Evolutionary conservation across 805 yeast species (phyloP), one percentile per base, ranked within the genome.

Genomic region (Saccharomyces mikatae): DNA sequence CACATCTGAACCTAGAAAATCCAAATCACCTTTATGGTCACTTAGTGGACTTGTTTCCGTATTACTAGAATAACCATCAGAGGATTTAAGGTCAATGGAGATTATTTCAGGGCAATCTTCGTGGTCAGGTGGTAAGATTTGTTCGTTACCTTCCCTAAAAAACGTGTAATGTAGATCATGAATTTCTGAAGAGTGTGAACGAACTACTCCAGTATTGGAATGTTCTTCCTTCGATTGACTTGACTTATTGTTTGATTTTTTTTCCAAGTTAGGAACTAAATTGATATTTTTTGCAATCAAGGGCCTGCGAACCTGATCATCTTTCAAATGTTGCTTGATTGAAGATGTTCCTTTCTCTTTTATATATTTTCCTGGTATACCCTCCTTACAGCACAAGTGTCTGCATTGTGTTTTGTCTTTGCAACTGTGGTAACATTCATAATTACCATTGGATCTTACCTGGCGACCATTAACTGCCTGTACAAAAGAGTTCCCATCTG

Each of bases 371-470:
- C 50, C 54, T 1, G 73, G 71, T 21, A 73, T 62, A 1, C 81
- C 81, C 41, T 75, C 77, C 44, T 74, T 71, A 54, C 82, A 79
- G 51, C 82, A 78, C 4, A 74, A 50, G 59, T 79, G 81, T 10
- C 80, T 71, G 52, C 81, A 79, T 0, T 58, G 64, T 2, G n/a
- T 29, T 47, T 62, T 64, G 58, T 65, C 71, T 49, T 71, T 76
- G 56, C 82, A 79, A 3, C 63, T 50, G 58, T 79, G 82, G 46
- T 70, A 63, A 54, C 81, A 79, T 46, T 68, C 69, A 48, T 64
- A 64, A 51, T 67, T 70, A 1, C 74, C 76, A 53, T 71, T 68
- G 6, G 60, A 21, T 32, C 61, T 30, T 24, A 54, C 46, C 22
- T 50, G 54, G 49, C 70, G 48, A 11, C 44, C 44, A 36, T n/a